Conservation (phyloP, 176 grass and related monocot genomes). For the Cenchrus americanus region DNA sequence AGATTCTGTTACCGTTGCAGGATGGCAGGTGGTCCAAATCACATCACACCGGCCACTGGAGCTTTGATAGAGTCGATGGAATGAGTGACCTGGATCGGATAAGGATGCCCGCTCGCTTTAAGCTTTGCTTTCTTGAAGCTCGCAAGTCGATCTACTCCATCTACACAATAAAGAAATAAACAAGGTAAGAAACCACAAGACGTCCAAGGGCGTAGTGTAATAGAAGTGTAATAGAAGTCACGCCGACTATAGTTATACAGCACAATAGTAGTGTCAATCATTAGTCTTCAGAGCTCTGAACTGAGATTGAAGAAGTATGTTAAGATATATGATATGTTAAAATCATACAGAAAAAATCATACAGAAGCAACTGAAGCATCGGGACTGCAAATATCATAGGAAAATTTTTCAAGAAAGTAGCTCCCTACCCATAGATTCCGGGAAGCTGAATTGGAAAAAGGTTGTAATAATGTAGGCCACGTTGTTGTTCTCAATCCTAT, state of each 20-base stretch:
- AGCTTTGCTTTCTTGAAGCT: constrained; percentile 19
- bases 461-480: constrained; percentile 20
- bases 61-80: constrained; percentile 23
- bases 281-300: background rate
- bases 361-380: constrained; percentile 12
- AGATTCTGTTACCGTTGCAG: constrained; percentile 39
- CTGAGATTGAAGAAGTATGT: background rate
- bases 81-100: constrained; percentile 35
- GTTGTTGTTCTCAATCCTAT: background rate
- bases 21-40: constrained; percentile 33
- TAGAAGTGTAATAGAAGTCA: background rate
- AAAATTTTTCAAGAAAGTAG: constrained; percentile 14
- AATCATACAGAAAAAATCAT: constrained; percentile 25
- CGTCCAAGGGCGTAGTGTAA: background rate
- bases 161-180: background rate
- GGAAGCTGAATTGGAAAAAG: constrained; percentile 14
- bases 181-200: background rate
- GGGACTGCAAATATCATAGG: background rate
- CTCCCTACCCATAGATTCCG: background rate
- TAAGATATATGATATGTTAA: background rate
- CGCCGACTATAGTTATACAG: constrained; percentile 7
- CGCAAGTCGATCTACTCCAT: background rate
- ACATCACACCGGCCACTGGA: constrained; percentile 14
- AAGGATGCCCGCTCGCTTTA: background rate
- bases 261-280: background rate